Conservation (phyloP, 495 filamentous ascomycete species). For the Annulohypoxylon stygium region DNA sequence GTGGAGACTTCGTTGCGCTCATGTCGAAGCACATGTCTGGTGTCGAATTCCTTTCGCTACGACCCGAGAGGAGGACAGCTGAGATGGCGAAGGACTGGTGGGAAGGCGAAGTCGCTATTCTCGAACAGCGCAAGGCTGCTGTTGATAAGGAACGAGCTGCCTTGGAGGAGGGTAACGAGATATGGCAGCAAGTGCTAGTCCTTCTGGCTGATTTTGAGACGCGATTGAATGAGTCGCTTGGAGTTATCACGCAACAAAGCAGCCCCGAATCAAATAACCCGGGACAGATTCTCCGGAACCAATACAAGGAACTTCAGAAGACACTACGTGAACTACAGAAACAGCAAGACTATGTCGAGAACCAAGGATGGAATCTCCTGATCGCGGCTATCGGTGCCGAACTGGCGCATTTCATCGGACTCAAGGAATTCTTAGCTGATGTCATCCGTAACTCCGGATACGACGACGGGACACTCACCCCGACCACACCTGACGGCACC, state of each 20-base stretch:
- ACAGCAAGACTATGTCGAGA: constrained; percentile 70
- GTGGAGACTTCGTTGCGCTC: constrained; percentile 37
- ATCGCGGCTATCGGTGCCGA: constrained; percentile 92
- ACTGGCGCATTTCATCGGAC: constrained; percentile 82
- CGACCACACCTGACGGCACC: constrained; percentile 17
- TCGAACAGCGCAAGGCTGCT: constrained; percentile 69
- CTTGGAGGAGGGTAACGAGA: constrained; percentile 81
- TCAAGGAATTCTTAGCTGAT: constrained; percentile 71
- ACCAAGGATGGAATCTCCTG: constrained; percentile 85
- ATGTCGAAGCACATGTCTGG: constrained; percentile 54
- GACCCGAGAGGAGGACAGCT: constrained; percentile 76
- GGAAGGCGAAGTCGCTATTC: constrained; percentile 70
- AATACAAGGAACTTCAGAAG: constrained; percentile 68
- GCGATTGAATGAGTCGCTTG: constrained; percentile 69
- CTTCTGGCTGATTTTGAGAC: constrained; percentile 78
- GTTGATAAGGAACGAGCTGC: constrained; percentile 79
- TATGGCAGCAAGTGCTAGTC: constrained; percentile 80
- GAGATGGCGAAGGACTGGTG: constrained; percentile 84
- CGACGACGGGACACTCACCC: constrained; percentile 47
- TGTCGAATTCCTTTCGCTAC: constrained; percentile 67
- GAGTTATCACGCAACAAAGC: constrained; percentile 31
- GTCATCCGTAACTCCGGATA: constrained; percentile 57
- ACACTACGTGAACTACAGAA: constrained; percentile 71
- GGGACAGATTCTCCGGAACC: constrained; percentile 56
- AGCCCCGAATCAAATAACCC: constrained; percentile 23